These are phyloP conservation scores for Peronospora farinosa DNA, from an alignment of 352 stramenopile species.

Conservation along the genomic window DNA sequence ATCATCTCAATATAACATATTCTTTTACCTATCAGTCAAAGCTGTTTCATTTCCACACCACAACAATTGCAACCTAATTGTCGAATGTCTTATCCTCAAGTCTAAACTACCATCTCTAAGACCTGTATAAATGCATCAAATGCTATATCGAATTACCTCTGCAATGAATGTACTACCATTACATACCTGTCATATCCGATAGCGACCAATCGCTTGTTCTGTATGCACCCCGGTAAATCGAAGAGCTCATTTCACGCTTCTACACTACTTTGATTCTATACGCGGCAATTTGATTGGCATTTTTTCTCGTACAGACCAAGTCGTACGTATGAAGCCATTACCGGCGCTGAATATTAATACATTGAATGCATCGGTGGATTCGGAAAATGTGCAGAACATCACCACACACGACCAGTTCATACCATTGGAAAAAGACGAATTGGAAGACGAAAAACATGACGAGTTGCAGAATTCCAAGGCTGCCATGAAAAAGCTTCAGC, in stretches of 20 bases:
- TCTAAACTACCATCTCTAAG: too few species aligned
- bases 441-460: slow-evolving; percentile 24
- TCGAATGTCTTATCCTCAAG: too few species aligned
- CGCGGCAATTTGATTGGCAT: background rate
- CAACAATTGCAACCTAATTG: too few species aligned
- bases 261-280: background rate
- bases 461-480: slow-evolving; percentile 27
- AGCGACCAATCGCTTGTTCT: too few species aligned
- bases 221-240: background rate
- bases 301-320: background rate
- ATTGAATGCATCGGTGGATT: slow-evolving; percentile 21
- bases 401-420: slow-evolving; percentile 31
- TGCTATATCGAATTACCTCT: too few species aligned
- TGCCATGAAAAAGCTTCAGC: slow-evolving; percentile 62
- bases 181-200: too few species aligned
- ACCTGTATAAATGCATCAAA: too few species aligned
- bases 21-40: too few species aligned
- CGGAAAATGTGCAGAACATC: slow-evolving; percentile 38
- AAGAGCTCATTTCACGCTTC: background rate
- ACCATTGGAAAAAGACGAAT: slow-evolving; percentile 14
- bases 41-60: too few species aligned
- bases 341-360: slow-evolving; percentile 29
- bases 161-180: too few species aligned
- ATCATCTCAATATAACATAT: too few species aligned
- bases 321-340: background rate